Percentiles rank a stretch among this genome's conserved stretches.
Conservation (phyloP, 805 yeast genomes). For the Cyberlindnera mycetangii region DNA sequence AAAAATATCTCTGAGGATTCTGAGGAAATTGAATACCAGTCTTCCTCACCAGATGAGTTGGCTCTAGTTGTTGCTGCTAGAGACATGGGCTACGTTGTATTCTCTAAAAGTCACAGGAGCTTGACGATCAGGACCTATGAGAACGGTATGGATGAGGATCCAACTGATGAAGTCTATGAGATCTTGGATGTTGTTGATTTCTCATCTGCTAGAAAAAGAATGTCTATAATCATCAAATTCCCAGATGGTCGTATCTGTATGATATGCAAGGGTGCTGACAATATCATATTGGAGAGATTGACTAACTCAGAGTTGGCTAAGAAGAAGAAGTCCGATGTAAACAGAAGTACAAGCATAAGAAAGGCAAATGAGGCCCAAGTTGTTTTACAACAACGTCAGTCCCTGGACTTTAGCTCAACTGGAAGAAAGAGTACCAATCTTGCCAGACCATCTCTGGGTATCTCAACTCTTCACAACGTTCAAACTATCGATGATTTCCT, state of each 20-base stretch:
- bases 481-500: slow-evolving; percentile 51
- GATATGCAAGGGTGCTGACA: slow-evolving; percentile 95
- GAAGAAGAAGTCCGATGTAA: slow-evolving; percentile 61
- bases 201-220: slow-evolving; percentile 83
- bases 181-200: slow-evolving; percentile 83
- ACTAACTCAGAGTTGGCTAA: slow-evolving; percentile 55
- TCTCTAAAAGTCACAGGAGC: slow-evolving; percentile 57
- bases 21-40: slow-evolving; percentile 72
- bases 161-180: slow-evolving; percentile 66
- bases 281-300: slow-evolving; percentile 75
- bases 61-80: slow-evolving; percentile 94
- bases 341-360: slow-evolving; percentile 55
- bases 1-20: slow-evolving; percentile 39
- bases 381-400: slow-evolving; percentile 56
- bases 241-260: slow-evolving; percentile 76
- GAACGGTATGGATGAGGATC: slow-evolving; percentile 64
- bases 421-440: slow-evolving; percentile 34
- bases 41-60: slow-evolving; percentile 94
- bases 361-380: slow-evolving; percentile 75
- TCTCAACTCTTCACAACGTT: slow-evolving; percentile 23
- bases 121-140: slow-evolving; percentile 79
- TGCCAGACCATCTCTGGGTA: slow-evolving; percentile 30
- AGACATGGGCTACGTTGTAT: slow-evolving; percentile 88
- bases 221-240: slow-evolving; percentile 81
- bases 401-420: slow-evolving; percentile 35